These are phyloP conservation scores for Artemisia argyi DNA, from an alignment of 129 eudicot species.

Conservation along the genomic window DNA sequence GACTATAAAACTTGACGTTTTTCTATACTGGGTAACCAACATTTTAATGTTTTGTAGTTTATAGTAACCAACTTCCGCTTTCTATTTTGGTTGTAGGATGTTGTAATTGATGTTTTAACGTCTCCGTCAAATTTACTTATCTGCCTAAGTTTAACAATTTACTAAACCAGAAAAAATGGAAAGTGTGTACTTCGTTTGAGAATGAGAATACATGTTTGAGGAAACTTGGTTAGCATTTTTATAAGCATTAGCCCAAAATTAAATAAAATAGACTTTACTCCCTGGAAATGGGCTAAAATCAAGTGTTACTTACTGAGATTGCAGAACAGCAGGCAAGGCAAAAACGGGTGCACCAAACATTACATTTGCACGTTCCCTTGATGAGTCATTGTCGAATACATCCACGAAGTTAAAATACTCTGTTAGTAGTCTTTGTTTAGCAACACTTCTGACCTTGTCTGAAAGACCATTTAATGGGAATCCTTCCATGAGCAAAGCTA, in stretches of 20 bases:
- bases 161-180: neutral
- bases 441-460: constrained; percentile 55
- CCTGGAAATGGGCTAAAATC: constrained; percentile 4
- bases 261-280: neutral
- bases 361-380: constrained; percentile 32
- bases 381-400: constrained; percentile 37
- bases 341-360: constrained; percentile 68
- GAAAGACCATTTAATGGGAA: constrained; percentile 72
- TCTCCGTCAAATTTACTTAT: neutral
- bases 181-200: neutral
- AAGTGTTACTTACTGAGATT: constrained; percentile 61
- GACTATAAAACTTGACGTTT: neutral
- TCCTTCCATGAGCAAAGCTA: constrained; percentile 85
- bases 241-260: neutral
- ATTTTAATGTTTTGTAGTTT: no score
- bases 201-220: neutral
- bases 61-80: no score
- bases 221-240: neutral
- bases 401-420: constrained; percentile 71
- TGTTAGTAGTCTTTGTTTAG: constrained; percentile 53
- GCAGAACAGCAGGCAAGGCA: constrained; percentile 69
- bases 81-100: no score
- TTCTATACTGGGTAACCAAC: no score
- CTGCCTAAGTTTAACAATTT: neutral
- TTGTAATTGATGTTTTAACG: no score